Evolutionary conservation across 345 rosid species (phyloP).

Genomic region (Clarkia xantiana): DNA sequence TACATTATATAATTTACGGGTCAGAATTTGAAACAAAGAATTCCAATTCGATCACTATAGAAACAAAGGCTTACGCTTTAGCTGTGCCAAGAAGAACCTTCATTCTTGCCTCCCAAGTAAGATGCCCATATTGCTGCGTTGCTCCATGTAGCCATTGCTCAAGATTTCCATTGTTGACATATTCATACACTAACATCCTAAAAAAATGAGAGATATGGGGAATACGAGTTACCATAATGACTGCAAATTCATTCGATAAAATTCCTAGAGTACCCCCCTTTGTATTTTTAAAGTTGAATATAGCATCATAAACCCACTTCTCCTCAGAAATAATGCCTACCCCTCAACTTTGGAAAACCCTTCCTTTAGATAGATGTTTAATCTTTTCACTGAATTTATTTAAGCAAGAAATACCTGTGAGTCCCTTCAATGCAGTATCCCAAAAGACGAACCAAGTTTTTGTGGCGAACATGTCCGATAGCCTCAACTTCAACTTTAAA

Average conservation of each 20-base stretch:
- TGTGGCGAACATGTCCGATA: conserved; percentile 15
- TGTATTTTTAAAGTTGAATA: too few relatives aligned
- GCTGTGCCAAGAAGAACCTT: conserved; percentile 40
- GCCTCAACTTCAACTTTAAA: conserved; percentile 16
- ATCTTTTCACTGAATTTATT: too few relatives aligned
- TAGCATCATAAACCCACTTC: not conserved
- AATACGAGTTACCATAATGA: too few relatives aligned
- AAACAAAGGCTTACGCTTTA: conserved; percentile 25
- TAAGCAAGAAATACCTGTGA: conserved; percentile 7
- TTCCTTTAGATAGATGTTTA: too few relatives aligned
- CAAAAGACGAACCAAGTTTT: conserved; percentile 14
- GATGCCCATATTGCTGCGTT: conserved; percentile 34
- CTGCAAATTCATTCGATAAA: too few relatives aligned
- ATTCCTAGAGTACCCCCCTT: too few relatives aligned
- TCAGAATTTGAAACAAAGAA: too few relatives aligned
- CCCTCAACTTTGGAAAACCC: too few relatives aligned
- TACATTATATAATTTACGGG: not conserved
- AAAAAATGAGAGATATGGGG: not conserved
- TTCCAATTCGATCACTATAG: too few relatives aligned
- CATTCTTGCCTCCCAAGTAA: conserved; percentile 40
- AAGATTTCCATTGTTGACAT: conserved; percentile 34
- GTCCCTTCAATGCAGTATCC: conserved; percentile 16
- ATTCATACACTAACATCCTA: conserved; percentile 33
- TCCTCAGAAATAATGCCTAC: too few relatives aligned
- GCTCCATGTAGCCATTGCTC: conserved; percentile 51